These are phyloP conservation scores for Beauveria rudraprayagi DNA, from an alignment of 2,329 filamentous ascomycete species.

Conservation along the genomic window DNA sequence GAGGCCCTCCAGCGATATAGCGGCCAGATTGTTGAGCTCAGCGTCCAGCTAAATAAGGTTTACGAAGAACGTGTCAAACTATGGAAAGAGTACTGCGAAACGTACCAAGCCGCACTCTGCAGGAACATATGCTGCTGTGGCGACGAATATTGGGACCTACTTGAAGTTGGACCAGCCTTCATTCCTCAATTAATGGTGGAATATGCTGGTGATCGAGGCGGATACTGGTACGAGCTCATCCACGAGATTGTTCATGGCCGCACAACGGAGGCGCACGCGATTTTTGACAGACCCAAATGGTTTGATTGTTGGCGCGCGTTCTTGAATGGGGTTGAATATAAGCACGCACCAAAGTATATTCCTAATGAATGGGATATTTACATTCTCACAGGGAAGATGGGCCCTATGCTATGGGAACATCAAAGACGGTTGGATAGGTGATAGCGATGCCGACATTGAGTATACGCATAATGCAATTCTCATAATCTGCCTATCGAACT, in stretches of 20 bases:
- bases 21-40: neutral
- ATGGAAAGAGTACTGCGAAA: slow-evolving; percentile 6
- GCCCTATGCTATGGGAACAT: slow-evolving; percentile 1
- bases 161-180: slow-evolving; percentile 7
- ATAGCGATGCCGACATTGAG: neutral
- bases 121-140: neutral
- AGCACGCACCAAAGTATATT: slow-evolving; percentile 8
- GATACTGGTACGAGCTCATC: slow-evolving; percentile 12
- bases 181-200: slow-evolving; percentile 11
- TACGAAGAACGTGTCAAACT: neutral
- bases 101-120: too few relatives aligned
- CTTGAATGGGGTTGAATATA: slow-evolving; percentile 1
- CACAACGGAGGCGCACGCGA: neutral
- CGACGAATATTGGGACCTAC: slow-evolving; percentile 7
- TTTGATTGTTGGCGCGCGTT: slow-evolving; percentile 7
- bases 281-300: neutral
- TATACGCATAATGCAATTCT: neutral
- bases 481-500: too few relatives aligned
- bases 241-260: slow-evolving; percentile 11
- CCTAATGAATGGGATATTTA: slow-evolving; percentile 10
- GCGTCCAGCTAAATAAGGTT: neutral
- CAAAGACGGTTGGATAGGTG: neutral
- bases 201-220: slow-evolving; percentile 4
- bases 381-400: neutral
- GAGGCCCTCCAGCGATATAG: neutral